phyloP scores from a whole-genome alignment of 371 early-diverging fungal genomes.

The Dichotomocladium elegans region DNA sequence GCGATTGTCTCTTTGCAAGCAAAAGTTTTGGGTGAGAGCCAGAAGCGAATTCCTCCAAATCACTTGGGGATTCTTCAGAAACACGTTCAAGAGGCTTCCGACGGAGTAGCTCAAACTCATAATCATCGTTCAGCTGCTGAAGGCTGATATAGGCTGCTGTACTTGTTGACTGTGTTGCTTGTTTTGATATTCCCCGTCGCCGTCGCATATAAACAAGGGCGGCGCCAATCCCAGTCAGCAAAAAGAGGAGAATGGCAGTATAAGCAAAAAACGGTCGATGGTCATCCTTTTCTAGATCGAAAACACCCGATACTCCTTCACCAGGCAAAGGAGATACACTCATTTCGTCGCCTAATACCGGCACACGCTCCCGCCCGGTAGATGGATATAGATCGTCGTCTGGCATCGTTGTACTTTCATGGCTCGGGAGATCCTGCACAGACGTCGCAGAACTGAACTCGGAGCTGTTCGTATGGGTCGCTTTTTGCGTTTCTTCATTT shows the following conservation, averaged over 20 bases:
- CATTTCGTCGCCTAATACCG: neutral
- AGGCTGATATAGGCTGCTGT: slow-evolving; percentile 9
- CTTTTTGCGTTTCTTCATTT: neutral
- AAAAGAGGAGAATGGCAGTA: too few species aligned
- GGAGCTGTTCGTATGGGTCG: too few species aligned
- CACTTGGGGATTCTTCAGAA: neutral
- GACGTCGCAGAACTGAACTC: too few species aligned
- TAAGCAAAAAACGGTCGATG: slow-evolving; percentile 17
- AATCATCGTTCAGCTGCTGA: slow-evolving; percentile 9
- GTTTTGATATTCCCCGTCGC: neutral
- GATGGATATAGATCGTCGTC: neutral
- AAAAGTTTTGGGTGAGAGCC: too few species aligned
- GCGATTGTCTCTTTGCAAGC: too few species aligned
- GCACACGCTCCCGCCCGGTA: neutral
- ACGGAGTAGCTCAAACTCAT: slow-evolving; percentile 14
- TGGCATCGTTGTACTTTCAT: neutral
- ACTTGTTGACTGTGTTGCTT: slow-evolving; percentile 5
- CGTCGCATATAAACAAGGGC: slow-evolving; percentile 3
- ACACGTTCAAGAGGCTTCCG: neutral
- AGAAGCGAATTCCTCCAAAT: too few species aligned
- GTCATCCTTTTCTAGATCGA: neutral
- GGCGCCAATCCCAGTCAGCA: too few species aligned
- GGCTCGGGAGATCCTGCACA: neutral
- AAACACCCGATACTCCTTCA: neutral
- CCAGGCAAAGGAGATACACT: neutral